Evolutionary conservation across 768 basidiomycete genomes (phyloP), one percentile per base, ranked within the genome.

Genomic region (Russula sp.): DNA sequence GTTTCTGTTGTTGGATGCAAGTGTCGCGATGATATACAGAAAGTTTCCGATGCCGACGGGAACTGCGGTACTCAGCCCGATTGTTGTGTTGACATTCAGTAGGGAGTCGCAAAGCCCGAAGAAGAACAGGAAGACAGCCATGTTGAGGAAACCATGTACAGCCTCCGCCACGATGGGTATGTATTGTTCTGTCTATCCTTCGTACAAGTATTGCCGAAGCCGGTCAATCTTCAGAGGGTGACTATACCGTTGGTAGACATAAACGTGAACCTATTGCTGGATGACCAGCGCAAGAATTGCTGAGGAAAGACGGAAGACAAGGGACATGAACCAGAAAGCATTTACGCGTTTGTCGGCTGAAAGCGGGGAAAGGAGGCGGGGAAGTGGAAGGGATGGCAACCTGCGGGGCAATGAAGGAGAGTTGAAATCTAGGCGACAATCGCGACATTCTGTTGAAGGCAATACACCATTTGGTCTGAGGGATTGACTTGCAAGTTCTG

Each of bases 51-150:
- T 0, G 16, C 22, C 11, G n/a, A 68, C 56, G 3, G 63, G 50
- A 3, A 53, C 16, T 0, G 61, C n/a, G 0, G 60, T 56, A 4
- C 51, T 7, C 1, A 35, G 22, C 0, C 64, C 67, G 18, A 67
- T 54, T 16, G 25, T 45, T 1, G 5, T 13, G 48, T 67, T 63
- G 41, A 66, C 66, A 20, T 75, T 69, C 56, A 70, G 69, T 20
- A 82, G 70, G 66, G 81, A 79, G 22, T 75, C 73, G 42, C 78
- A 69, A 25, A 83, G 73, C 29, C 79, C 78, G 38, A 77, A 72
- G 67, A 84, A 76, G 69, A 82, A 82, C 1, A 81, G 70, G 22
- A 80, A 73, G 16, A 81, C 71, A 1, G 80, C 78, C 14, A 77
- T 69, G 61, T 82, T 81, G 25, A 83, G 73, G 11, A 82, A 74